A percentile compares a stretch with the other conserved stretches of the same genome.
Conservation (phyloP, 208 protist genomes). For the Trypanosoma avium region DNA sequence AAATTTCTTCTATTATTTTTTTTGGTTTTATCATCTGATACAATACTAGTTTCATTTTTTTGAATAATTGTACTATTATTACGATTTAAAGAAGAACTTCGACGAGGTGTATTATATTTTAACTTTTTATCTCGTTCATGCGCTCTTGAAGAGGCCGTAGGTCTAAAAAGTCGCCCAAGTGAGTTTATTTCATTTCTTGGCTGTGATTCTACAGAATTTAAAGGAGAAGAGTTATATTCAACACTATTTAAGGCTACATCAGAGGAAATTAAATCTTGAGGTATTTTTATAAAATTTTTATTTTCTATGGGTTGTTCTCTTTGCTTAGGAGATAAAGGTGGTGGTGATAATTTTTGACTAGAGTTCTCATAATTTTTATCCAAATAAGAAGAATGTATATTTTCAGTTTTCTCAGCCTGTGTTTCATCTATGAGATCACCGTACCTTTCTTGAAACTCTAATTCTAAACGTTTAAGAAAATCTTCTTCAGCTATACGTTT, state of each 20-base stretch:
- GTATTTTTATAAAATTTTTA: neutral
- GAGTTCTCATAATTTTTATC: too few relatives aligned
- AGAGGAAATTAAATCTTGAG: too few relatives aligned
- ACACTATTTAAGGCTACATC: too few relatives aligned
- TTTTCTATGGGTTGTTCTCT: neutral
- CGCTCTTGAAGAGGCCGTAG: constrained; percentile 21
- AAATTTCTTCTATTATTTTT: neutral
- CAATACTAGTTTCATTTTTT: neutral
- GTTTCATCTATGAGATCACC: constrained; percentile 15
- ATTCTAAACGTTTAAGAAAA: constrained; percentile 16
- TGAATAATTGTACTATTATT: neutral
- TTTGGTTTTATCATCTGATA: neutral
- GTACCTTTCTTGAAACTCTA: constrained; percentile 26
- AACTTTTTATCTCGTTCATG: constrained; percentile 17
- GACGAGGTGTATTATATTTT: constrained; percentile 4
- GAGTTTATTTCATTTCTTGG: neutral
- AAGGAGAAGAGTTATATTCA: too few relatives aligned
- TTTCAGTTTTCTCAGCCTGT: neutral
- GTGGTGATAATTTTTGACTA: too few relatives aligned
- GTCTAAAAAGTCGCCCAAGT: constrained; percentile 2
- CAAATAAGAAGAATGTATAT: neutral
- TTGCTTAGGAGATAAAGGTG: neutral
- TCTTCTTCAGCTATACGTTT: constrained; percentile 17
- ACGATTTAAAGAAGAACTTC: neutral
- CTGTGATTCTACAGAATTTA: neutral